Evolutionary conservation across 768 basidiomycete genomes (phyloP), one percentile per base, ranked within the genome.

Genomic region (Lyophyllum shimeji): DNA sequence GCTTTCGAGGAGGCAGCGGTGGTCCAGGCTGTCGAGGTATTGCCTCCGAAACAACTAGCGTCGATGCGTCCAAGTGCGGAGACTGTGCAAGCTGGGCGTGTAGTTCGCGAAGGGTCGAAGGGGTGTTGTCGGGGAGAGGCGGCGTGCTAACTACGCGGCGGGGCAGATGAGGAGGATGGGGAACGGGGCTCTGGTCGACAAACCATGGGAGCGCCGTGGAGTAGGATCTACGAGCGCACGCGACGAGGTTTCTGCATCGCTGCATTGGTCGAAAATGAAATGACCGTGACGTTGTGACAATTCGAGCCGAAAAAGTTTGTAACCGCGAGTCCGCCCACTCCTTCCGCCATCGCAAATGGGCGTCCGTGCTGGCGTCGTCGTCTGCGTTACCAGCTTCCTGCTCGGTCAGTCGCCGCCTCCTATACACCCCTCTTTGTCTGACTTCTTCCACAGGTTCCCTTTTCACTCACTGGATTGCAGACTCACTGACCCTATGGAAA

Each of bases 381-480:
- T 92, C 57, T 89, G 82, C 67, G 78, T 83, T 46, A 92, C 90
- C 1, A 89, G 89, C 50, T 92, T 93, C 63, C 77, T 94, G 20
- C 82, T 94, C 21, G 91, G 91, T 89, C 53, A 40, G 77, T 70
- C 33, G 47, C 46, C 18, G 7, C 57, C 42, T 54, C 59, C 23
- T 39, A 21, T 23, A 7, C 20, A 27, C 45, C 58, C 33, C 18
- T 18, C 17, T 17, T 9, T 34, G 20, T 52, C 60, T 51, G 24
- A 52, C 45, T 20, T 24, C 42, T 45, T 45, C 23, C 33, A 29
- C 37, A 93, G 91, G 92, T 49, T 75, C 87, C 45, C 77, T 94
- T 4, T 92, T 92, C 68, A 93, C 90, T 33, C 88, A 94, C 67
- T 94, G 92, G 92, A 93, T 91, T 59, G 92, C 92, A n/a, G 92